Evolutionary conservation across 83 land plant genomes (phyloP).

Genomic region (Diphasiastrum complanatum): DNA sequence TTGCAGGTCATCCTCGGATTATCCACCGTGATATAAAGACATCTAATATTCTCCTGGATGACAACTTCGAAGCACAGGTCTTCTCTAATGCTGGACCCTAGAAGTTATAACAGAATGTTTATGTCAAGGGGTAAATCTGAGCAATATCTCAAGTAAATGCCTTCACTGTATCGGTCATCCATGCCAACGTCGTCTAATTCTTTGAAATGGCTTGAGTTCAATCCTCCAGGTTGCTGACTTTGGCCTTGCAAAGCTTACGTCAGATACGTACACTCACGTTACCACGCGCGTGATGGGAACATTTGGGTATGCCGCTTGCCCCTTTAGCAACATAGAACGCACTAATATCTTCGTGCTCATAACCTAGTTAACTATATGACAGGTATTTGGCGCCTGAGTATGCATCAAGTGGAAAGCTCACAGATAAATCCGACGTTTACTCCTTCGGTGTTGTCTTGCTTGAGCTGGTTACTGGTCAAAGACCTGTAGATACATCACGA

Average conservation of each 20-base stretch:
- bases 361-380: neutral
- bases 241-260: conserved; percentile 84
- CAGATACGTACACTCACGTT: conserved; percentile 77
- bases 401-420: conserved; percentile 77
- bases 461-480: conserved; percentile 76
- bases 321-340: neutral
- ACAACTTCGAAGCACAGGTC: conserved; percentile 82
- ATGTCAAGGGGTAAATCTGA: neutral
- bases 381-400: conserved; percentile 91
- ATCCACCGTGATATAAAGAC: conserved; percentile 82
- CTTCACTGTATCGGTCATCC: too few species aligned
- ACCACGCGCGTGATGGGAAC: conserved; percentile 98
- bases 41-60: conserved; percentile 70
- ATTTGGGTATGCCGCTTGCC: conserved; percentile 57
- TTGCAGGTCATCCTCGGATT: conserved; percentile 60
- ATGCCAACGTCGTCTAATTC: too few species aligned
- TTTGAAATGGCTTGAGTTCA: neutral
- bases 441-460: conserved; percentile 85
- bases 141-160: neutral
- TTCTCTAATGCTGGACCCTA: neutral
- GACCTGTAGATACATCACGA: conserved; percentile 56
- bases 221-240: conserved; percentile 85
- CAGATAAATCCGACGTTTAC: conserved; percentile 82
- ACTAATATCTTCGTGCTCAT: neutral
- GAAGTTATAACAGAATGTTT: neutral